phyloP scores from a whole-genome alignment of 306 rosid species.

The Prunus padus region DNA sequence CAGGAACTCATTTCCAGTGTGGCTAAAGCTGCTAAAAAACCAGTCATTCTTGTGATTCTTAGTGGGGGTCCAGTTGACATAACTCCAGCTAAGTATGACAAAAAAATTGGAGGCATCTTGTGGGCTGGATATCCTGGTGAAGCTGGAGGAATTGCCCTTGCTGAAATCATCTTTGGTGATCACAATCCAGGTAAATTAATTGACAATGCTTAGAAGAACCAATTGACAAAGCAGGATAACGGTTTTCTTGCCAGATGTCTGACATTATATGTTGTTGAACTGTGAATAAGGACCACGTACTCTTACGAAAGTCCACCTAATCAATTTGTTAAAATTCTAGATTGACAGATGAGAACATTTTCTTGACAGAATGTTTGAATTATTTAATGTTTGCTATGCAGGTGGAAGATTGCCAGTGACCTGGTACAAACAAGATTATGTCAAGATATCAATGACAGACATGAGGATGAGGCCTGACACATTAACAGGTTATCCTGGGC shows the following conservation, averaged over 20 bases:
- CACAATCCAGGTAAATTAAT: conserved; percentile 73
- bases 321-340: not conserved
- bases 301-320: not conserved
- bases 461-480: conserved; percentile 89
- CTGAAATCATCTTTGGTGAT: conserved; percentile 81
- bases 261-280: not conserved
- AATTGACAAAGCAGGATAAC: not conserved
- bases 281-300: not conserved
- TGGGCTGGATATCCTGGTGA: conserved; percentile 99
- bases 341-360: not conserved
- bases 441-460: conserved; percentile 85
- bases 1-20: conserved; percentile 55
- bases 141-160: conserved; percentile 79
- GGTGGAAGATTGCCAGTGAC: conserved; percentile 92
- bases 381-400: conserved; percentile 32
- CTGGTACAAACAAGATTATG: conserved; percentile 73
- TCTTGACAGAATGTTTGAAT: not conserved
- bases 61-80: conserved; percentile 90
- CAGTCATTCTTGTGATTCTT: conserved; percentile 70
- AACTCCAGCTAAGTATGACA: conserved; percentile 57
- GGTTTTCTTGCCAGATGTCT: not conserved
- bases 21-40: conserved; percentile 66
- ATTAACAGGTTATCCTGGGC: conserved; percentile 67
- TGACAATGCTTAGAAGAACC: not conserved
- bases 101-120: conserved; percentile 71